Conservation (phyloP, 345 rosid genomes). For the Rhodamnia argentea region DNA sequence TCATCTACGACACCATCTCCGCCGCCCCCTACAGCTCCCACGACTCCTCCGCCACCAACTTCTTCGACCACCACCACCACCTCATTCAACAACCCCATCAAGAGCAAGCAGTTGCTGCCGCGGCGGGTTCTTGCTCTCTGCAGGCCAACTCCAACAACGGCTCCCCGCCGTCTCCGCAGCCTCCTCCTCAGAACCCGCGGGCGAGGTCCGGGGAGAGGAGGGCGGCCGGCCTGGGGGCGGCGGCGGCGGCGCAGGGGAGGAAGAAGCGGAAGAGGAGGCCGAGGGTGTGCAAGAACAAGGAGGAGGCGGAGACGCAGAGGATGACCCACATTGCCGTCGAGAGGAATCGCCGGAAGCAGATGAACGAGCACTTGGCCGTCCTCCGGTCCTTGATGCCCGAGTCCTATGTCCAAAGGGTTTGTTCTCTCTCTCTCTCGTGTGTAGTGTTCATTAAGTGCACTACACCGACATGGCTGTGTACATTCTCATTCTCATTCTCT, state of each 20-base stretch:
- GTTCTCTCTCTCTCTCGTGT: neutral
- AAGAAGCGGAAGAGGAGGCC: constrained; percentile 66
- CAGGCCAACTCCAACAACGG: neutral
- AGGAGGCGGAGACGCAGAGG: constrained; percentile 81
- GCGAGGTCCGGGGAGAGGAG: neutral
- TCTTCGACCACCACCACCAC: neutral
- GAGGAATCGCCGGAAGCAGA: constrained; percentile 81
- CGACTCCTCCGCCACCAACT: constrained; percentile 9
- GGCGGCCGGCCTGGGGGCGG: constrained; percentile 1
- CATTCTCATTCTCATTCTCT: neutral
- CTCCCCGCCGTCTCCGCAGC: neutral
- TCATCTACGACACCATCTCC: constrained; percentile 55
- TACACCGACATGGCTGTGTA: neutral
- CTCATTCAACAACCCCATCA: neutral
- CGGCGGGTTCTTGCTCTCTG: neutral
- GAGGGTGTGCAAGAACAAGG: constrained; percentile 70
- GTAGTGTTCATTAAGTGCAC: neutral
- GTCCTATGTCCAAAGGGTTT: constrained; percentile 74
- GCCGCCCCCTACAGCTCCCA: constrained; percentile 36
- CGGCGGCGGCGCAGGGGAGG: constrained; percentile 32
- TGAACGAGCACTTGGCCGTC: constrained; percentile 77
- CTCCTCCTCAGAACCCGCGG: neutral
- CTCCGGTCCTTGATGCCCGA: constrained; percentile 84
- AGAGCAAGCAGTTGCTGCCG: neutral
- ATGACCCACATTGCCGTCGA: constrained; percentile 93